Conservation (phyloP, 2,329 filamentous ascomycete genomes). For the Paradendryphiella salina region DNA sequence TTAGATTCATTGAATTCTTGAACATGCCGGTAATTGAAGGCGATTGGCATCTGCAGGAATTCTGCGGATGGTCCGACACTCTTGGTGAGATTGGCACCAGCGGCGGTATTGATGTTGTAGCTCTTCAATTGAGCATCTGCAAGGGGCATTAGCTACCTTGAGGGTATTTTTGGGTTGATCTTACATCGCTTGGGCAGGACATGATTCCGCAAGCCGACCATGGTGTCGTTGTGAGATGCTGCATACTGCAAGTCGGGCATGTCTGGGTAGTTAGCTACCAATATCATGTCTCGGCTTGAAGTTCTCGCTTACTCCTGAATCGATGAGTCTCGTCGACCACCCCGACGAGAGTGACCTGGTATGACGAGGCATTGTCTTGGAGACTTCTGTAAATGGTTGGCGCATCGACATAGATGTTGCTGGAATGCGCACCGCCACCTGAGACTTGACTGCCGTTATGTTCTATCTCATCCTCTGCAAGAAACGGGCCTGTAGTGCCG, state of each 20-base stretch:
- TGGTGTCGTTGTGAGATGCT: slow-evolving; percentile 68
- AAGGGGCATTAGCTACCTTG: background rate
- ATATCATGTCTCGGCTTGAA: background rate
- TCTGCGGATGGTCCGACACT: slow-evolving; percentile 79
- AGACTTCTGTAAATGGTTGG: slow-evolving; percentile 63
- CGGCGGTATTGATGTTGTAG: slow-evolving; percentile 57
- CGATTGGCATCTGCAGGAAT: slow-evolving; percentile 73
- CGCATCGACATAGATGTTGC: slow-evolving; percentile 23
- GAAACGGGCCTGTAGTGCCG: slow-evolving; percentile 68
- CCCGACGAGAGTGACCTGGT: slow-evolving; percentile 71
- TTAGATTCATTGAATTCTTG: background rate
- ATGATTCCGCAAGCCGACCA: slow-evolving; percentile 70
- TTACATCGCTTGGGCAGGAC: slow-evolving; percentile 72
- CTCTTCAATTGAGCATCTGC: slow-evolving; percentile 61
- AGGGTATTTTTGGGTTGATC: slow-evolving; percentile 17
- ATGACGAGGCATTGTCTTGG: slow-evolving; percentile 69
- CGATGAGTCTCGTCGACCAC: slow-evolving; percentile 79
- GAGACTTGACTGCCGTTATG: slow-evolving; percentile 2
- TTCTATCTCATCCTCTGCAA: slow-evolving; percentile 40
- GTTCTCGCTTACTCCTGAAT: slow-evolving; percentile 65
- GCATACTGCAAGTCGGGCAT: slow-evolving; percentile 87
- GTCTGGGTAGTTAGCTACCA: slow-evolving; percentile 48
- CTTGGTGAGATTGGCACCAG: slow-evolving; percentile 61
- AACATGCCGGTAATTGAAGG: slow-evolving; percentile 64
- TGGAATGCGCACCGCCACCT: too few species aligned